Conservation (phyloP, 2,329 filamentous ascomycete genomes). For the Dissoconium aciculare region DNA sequence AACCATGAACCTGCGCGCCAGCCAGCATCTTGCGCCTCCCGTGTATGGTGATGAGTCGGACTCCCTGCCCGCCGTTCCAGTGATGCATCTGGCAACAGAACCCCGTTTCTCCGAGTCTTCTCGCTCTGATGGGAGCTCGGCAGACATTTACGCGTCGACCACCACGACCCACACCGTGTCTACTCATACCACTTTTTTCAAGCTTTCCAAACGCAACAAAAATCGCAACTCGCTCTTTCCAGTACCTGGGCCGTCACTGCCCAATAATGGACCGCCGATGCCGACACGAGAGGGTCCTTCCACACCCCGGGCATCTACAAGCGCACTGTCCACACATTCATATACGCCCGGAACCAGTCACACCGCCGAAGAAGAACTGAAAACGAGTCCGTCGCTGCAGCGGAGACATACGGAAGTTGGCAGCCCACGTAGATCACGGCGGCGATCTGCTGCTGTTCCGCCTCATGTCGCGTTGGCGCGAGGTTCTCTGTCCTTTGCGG, state of each 20-base stretch:
- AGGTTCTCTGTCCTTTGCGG: conserved; percentile 32
- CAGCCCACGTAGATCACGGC: conserved; percentile 14
- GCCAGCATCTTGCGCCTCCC: conserved; percentile 25
- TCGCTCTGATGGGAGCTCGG: conserved; percentile 58
- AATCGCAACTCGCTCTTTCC: conserved; percentile 72
- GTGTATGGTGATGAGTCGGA: conserved; percentile 47
- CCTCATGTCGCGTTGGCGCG: conserved; percentile 38
- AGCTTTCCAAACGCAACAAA: conserved; percentile 59
- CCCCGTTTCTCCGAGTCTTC: conserved; percentile 68
- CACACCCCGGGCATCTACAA: conserved; percentile 24
- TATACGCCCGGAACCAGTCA: conserved; percentile 10
- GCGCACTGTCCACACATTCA: conserved; percentile 18
- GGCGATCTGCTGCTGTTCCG: conserved; percentile 22
- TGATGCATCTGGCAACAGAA: conserved; percentile 25
- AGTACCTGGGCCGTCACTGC: conserved; percentile 52
- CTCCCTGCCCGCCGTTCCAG: conserved; percentile 48
- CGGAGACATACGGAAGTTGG: conserved; percentile 18
- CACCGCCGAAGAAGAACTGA: conserved; percentile 12
- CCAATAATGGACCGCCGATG: conserved; percentile 23
- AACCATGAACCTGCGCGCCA: conserved; percentile 34
- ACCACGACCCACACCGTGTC: conserved; percentile 49
- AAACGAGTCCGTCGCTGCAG: conserved; percentile 8
- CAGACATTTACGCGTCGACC: conserved; percentile 43
- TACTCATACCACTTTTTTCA: conserved; percentile 58
- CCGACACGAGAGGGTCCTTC: conserved; percentile 14